Base-by-base conservation (phyloP, 2,329 filamentous ascomycete genomes). In the Cordyceps farinosa region DNA sequence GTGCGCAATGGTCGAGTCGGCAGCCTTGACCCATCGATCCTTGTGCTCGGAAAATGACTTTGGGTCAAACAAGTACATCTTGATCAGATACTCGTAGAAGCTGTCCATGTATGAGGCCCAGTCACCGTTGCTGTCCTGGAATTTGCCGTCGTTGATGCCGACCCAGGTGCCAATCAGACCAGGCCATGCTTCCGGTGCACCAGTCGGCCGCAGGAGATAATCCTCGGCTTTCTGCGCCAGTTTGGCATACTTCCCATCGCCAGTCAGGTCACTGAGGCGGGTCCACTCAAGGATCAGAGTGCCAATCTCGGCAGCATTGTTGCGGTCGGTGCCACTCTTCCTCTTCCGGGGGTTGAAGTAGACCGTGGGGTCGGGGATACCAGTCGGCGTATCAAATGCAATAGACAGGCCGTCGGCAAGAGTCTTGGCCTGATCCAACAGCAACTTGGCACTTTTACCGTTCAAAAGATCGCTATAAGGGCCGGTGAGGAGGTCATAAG, bases 1-100 rank as follows among this genome's bases (percentile, higher is more conserved):
- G 69, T 92, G 81, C 63, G 82, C 73, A 56, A 95, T 93, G 5
- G 87, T 87, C 8, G 89, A 92, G 68, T 96, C 87, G 55, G 87
- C 90, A 1, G 91, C 91, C 1, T 81, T 71, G 47, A 91, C 77
- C 91, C 91, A 96, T 48, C 86, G 85, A 66, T 93, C 87, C 69
- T 82, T 86, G 77, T 94, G 92, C 3, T 74, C 66, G 1, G 70
- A 75, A 69, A 90, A 96, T 2, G 85, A 81, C 5, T 73, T 68
- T 0, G 85, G 80, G 71, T 94, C 89, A 72, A 96, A 96, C 62
- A 94, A 75, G 70, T 88, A 96, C 90, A 95, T 94, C 79, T 96
- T 96, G 74, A 96, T 88, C 38, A 96, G 83, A 70, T 96, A 96
- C 76, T 96, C 91, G 77, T 96, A 96, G 77, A 89, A 96, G 50